Percentiles rank a stretch among this genome's conserved stretches.
phyloP scores from a whole-genome alignment of 305 asterid genomes.

The Fraxinus angustifolia region DNA sequence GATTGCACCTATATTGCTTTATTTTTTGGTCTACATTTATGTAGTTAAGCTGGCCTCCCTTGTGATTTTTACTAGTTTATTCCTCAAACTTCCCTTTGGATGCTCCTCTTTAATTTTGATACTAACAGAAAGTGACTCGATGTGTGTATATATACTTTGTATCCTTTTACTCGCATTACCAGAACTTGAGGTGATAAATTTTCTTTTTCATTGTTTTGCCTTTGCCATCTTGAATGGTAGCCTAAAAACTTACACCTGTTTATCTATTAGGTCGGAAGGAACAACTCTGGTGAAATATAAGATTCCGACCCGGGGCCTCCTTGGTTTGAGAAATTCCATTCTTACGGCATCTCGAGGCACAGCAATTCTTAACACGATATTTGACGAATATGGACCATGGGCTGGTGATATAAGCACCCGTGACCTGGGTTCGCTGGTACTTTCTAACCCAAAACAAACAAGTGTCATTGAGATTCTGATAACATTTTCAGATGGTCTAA shows the following conservation, averaged over 20 bases:
- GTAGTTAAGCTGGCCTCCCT: neutral
- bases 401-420: slow-evolving; percentile 96
- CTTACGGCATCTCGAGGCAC: slow-evolving; percentile 96
- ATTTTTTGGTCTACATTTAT: neutral
- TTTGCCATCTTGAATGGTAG: slow-evolving; percentile 19
- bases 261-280: slow-evolving; percentile 65
- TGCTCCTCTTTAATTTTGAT: neutral
- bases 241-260: slow-evolving; percentile 9
- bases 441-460: slow-evolving; percentile 14
- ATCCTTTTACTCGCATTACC: neutral
- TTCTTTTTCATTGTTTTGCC: neutral
- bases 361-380: slow-evolving; percentile 90
- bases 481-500: neutral
- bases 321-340: slow-evolving; percentile 83
- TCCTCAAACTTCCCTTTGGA: neutral
- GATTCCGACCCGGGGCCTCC: slow-evolving; percentile 96
- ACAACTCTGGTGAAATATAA: slow-evolving; percentile 74
- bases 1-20: neutral
- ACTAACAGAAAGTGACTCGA: neutral
- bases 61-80: neutral
- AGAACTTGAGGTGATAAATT: neutral
- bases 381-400: slow-evolving; percentile 90
- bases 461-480: neutral
- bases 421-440: slow-evolving; percentile 93
- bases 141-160: neutral